Evolutionary conservation across 2,329 filamentous ascomycete species (phyloP).

Genomic region (Zasmidium angulare): DNA sequence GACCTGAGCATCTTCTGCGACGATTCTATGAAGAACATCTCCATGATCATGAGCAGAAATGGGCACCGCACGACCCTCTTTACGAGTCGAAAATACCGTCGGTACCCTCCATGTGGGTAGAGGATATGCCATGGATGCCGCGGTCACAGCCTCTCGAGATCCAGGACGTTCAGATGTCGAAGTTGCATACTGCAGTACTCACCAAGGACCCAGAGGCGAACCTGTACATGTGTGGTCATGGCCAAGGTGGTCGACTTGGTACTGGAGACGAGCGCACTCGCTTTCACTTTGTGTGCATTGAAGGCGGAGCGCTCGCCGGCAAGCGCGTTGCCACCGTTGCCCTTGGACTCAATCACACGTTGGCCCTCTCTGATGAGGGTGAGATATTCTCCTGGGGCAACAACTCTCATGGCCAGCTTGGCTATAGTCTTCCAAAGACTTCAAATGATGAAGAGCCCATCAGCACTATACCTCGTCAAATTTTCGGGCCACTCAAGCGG

Average conservation of each 20-base stretch:
- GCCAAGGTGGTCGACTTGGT: constrained; percentile 83
- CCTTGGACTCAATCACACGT: constrained; percentile 85
- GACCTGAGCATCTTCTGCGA: constrained; percentile 74
- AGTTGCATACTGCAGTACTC: constrained; percentile 84
- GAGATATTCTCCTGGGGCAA: constrained; percentile 94
- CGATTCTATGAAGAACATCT: constrained; percentile 71
- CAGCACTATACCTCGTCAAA: constrained; percentile 77
- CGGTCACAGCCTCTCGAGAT: constrained; percentile 71
- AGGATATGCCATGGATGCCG: constrained; percentile 70
- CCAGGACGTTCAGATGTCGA: constrained; percentile 82
- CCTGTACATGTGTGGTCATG: constrained; percentile 88
- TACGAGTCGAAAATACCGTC: constrained; percentile 21
- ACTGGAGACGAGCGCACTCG: constrained; percentile 86
- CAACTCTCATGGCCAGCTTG: constrained; percentile 81
- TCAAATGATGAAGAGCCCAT: constrained; percentile 79
- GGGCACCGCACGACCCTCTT: constrained; percentile 38
- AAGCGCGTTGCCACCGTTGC: constrained; percentile 76
- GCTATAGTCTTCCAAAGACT: constrained; percentile 72
- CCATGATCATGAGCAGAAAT: constrained; percentile 40
- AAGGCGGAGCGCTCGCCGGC: constrained; percentile 69
- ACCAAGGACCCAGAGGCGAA: constrained; percentile 87
- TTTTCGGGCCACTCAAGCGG: constrained; percentile 88
- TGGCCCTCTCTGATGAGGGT: constrained; percentile 82
- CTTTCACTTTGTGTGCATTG: constrained; percentile 81
- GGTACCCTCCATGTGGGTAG: constrained; percentile 35